Conservation (phyloP, 2,329 filamentous ascomycete genomes). For the Trichoderma simmonsii region DNA sequence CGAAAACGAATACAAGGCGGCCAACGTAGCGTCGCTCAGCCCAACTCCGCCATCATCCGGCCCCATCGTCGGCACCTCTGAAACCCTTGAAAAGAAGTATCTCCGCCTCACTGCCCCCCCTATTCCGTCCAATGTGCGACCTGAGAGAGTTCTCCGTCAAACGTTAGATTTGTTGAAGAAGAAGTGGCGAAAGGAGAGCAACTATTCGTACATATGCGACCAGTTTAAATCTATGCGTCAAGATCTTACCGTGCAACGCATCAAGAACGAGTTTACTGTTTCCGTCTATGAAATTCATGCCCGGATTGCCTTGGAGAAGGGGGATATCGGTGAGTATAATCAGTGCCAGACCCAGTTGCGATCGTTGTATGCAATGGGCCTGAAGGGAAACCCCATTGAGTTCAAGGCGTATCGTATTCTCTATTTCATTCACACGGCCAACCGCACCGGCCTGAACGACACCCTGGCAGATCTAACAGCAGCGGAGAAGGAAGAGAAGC, state of each 20-base stretch:
- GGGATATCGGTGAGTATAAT: conserved; percentile 99
- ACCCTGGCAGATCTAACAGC: conserved; percentile 97
- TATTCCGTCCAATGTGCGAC: conserved; percentile 83
- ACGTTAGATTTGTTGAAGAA: conserved; percentile 85
- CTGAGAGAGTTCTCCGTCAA: conserved; percentile 73
- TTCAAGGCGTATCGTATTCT: conserved; percentile 99
- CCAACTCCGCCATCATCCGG: conserved; percentile 56
- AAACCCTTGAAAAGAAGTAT: conserved; percentile 87
- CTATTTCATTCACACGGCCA: conserved; percentile 99
- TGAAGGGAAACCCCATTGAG: conserved; percentile 87
- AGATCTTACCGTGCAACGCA: conserved; percentile 95
- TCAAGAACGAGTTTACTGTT: conserved; percentile 95
- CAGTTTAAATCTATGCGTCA: conserved; percentile 98
- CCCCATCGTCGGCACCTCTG: conserved; percentile 82
- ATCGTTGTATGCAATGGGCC: conserved; percentile 79
- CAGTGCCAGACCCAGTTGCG: conserved; percentile 98
- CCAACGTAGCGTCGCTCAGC: conserved; percentile 54
- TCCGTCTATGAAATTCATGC: conserved; percentile 97
- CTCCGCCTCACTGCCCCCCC: conserved; percentile 89
- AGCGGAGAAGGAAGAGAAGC: conserved; percentile 83
- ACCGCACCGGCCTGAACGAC: conserved; percentile 97
- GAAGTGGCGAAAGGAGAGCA: conserved; percentile 91
- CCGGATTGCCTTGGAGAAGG: conserved; percentile 94
- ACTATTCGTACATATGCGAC: conserved; percentile 97
- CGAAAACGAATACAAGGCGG: conserved; percentile 61